Conservation (phyloP, 176 grass and related monocot genomes). For the Pontederia paniculata region DNA sequence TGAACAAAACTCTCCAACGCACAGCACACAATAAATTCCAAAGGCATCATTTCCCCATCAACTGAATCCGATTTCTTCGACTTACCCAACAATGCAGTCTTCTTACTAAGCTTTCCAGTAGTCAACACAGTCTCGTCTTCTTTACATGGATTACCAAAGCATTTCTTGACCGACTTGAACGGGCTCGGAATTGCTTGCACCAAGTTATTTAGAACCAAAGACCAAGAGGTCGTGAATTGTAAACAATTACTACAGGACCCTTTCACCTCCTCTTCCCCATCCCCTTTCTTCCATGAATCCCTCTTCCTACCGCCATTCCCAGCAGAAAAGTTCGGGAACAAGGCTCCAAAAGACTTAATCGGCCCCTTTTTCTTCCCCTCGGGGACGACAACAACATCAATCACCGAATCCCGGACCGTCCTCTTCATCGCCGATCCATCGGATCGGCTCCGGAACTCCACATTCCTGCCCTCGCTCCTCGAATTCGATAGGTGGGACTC, state of each 20-base stretch:
- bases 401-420: slow-evolving; percentile 10
- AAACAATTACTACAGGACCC: slow-evolving; percentile 47
- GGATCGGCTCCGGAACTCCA: slow-evolving; percentile 2
- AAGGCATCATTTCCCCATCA: slow-evolving; percentile 16
- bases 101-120: slow-evolving; percentile 1
- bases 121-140: slow-evolving; percentile 7
- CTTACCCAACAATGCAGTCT: slow-evolving; percentile 19
- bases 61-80: slow-evolving; percentile 7
- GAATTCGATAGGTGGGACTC: slow-evolving; percentile 13
- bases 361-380: slow-evolving; percentile 13
- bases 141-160: slow-evolving; percentile 36
- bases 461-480: background rate
- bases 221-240: slow-evolving; percentile 38
- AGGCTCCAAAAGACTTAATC: slow-evolving; percentile 22
- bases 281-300: slow-evolving; percentile 9
- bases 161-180: slow-evolving; percentile 48
- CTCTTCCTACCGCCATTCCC: background rate
- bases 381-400: background rate
- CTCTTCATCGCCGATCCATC: slow-evolving; percentile 12
- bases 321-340: slow-evolving; percentile 20
- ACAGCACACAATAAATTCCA: slow-evolving; percentile 68
- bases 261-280: slow-evolving; percentile 8
- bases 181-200: slow-evolving; percentile 45
- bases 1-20: slow-evolving; percentile 53
- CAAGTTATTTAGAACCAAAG: slow-evolving; percentile 39